A percentile compares a stretch with the other conserved stretches of the same genome.
Evolutionary conservation across 768 basidiomycete genomes (phyloP).

Genomic region (Mrakia blollopis): DNA sequence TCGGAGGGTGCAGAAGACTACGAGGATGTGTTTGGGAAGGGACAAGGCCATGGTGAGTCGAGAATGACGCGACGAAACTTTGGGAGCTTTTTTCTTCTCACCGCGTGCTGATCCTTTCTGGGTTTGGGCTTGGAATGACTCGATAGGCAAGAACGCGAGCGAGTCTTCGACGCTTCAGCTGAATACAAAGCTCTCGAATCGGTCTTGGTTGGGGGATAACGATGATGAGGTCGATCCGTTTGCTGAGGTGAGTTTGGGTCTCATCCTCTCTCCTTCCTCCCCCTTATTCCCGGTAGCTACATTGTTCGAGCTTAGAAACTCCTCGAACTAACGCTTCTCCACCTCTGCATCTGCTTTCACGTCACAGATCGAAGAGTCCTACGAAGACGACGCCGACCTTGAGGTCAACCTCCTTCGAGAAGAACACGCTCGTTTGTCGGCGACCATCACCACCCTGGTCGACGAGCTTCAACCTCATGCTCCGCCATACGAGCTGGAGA

Average conservation of each 20-base stretch:
- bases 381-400: constrained; percentile 74
- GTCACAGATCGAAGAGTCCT: constrained; percentile 80
- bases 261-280: neutral
- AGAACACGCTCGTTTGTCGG: constrained; percentile 81
- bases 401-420: constrained; percentile 89
- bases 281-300: too few species aligned
- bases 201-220: constrained; percentile 83
- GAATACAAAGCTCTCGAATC: constrained; percentile 77
- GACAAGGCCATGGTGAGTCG: constrained; percentile 51
- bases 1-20: constrained; percentile 80
- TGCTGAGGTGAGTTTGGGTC: constrained; percentile 71
- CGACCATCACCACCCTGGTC: constrained; percentile 72
- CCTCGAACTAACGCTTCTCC: too few species aligned
- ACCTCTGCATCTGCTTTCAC: neutral
- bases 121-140: too few species aligned
- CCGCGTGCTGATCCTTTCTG: too few species aligned
- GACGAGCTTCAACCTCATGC: constrained; percentile 78
- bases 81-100: neutral
- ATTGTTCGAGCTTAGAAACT: too few species aligned
- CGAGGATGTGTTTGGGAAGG: constrained; percentile 87
- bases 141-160: constrained; percentile 23
- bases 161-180: constrained; percentile 61
- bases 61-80: too few species aligned
- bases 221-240: constrained; percentile 95
- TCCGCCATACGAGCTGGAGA: constrained; percentile 66